A percentile compares a stretch with the other conserved stretches of the same genome.
phyloP scores from a whole-genome alignment of 768 basidiomycete species.

The Wakefieldia striispora region DNA sequence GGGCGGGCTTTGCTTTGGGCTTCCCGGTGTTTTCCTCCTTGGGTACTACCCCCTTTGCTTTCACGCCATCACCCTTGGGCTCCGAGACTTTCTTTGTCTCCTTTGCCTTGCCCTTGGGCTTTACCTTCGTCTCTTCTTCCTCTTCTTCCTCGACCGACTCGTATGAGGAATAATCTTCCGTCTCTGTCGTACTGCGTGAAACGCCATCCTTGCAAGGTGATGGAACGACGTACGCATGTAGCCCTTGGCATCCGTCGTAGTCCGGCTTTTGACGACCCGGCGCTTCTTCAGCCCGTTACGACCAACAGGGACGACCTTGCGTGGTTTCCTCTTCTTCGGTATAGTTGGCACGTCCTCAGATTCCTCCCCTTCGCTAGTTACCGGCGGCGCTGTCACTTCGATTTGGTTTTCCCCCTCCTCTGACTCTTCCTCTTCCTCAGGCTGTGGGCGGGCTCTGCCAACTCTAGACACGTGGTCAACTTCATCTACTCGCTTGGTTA shows the following conservation, averaged over 20 bases:
- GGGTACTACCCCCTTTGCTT: neutral
- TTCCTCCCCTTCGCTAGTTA: slow-evolving; percentile 29
- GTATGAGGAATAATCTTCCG: slow-evolving; percentile 77
- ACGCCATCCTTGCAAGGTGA: neutral
- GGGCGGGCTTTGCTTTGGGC: slow-evolving; percentile 15
- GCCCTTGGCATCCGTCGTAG: slow-evolving; percentile 59
- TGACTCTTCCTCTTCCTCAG: slow-evolving; percentile 26
- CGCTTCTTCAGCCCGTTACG: slow-evolving; percentile 76
- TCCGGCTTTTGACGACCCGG: slow-evolving; percentile 58
- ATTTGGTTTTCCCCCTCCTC: slow-evolving; percentile 30
- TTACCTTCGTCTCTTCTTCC: slow-evolving; percentile 25
- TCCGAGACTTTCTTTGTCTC: slow-evolving; percentile 19
- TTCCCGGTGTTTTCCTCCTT: slow-evolving; percentile 18
- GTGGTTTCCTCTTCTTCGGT: slow-evolving; percentile 43
- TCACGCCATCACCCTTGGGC: slow-evolving; percentile 16
- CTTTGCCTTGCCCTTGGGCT: slow-evolving; percentile 15
- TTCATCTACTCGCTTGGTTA: slow-evolving; percentile 19
- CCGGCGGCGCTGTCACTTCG: slow-evolving; percentile 25
- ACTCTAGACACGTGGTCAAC: slow-evolving; percentile 25
- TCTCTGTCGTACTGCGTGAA: slow-evolving; percentile 41
- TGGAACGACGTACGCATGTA: slow-evolving; percentile 58
- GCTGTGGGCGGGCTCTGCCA: slow-evolving; percentile 10
- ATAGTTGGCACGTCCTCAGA: slow-evolving; percentile 29
- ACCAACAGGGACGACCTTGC: slow-evolving; percentile 70
- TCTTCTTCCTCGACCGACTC: slow-evolving; percentile 69